Conservation (phyloP, 108 stramenopile species). For the Fragilariopsis cylindrus region DNA sequence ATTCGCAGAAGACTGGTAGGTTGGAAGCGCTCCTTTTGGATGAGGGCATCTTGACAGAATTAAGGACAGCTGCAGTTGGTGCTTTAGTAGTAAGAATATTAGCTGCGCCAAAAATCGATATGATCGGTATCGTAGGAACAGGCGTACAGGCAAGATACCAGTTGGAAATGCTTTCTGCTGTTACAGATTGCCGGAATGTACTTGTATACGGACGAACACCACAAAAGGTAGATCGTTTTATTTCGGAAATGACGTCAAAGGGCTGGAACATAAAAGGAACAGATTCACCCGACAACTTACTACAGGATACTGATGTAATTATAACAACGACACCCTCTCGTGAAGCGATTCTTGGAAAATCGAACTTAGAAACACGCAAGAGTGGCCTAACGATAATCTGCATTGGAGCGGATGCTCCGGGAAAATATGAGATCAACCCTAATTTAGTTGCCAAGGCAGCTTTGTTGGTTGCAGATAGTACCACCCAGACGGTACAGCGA, state of each 20-base stretch:
- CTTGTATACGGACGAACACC: slow-evolving; percentile 57
- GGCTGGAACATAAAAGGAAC: slow-evolving; percentile 51
- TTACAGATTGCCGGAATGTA: slow-evolving; percentile 55
- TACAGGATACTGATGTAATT: slow-evolving; percentile 52
- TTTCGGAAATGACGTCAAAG: slow-evolving; percentile 47
- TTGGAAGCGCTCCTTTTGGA: slow-evolving; percentile 61
- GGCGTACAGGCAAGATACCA: slow-evolving; percentile 75
- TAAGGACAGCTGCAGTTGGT: slow-evolving; percentile 77
- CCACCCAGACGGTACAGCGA: slow-evolving; percentile 45
- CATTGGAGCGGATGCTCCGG: slow-evolving; percentile 74
- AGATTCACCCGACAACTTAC: slow-evolving; percentile 37
- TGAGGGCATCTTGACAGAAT: slow-evolving; percentile 69
- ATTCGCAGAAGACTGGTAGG: slow-evolving; percentile 63
- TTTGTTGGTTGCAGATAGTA: slow-evolving; percentile 60
- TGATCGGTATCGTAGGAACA: slow-evolving; percentile 67
- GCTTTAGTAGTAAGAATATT: slow-evolving; percentile 60
- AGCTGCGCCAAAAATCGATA: slow-evolving; percentile 30
- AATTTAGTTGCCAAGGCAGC: slow-evolving; percentile 49
- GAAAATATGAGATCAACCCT: slow-evolving; percentile 60
- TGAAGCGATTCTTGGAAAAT: slow-evolving; percentile 43
- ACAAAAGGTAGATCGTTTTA: slow-evolving; percentile 33
- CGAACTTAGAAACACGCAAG: not conserved
- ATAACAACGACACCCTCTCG: slow-evolving; percentile 70
- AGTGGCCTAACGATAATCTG: slow-evolving; percentile 57
- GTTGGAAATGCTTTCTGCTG: slow-evolving; percentile 42